A percentile compares a stretch with the other conserved stretches of the same genome.
These are phyloP conservation scores for Solanum gandarillasii DNA, from an alignment of 257 asterid species.

Conservation along the genomic window DNA sequence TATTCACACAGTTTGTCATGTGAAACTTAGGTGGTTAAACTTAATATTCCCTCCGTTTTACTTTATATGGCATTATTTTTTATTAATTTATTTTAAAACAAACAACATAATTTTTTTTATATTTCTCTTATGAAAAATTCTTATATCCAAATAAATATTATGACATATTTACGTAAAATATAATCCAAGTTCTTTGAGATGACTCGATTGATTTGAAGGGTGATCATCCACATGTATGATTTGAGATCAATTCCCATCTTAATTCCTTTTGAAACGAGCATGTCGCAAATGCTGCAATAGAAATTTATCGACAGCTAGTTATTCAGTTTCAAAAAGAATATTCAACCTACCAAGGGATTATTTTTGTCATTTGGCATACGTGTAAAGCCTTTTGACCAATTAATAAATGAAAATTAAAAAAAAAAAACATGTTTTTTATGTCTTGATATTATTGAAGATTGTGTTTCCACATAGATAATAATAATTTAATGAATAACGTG, in stretches of 20 bases:
- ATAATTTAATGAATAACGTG: not conserved
- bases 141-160: too few relatives aligned
- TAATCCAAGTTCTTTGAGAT: too few relatives aligned
- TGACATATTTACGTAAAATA: too few relatives aligned
- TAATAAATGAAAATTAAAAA: not conserved
- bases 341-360: not conserved
- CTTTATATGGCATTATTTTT: not conserved
- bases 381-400: not conserved
- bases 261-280: not conserved
- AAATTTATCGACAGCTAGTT: not conserved
- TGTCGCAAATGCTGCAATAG: too few relatives aligned
- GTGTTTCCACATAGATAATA: not conserved
- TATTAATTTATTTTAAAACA: not conserved
- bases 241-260: fast-evolving
- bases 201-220: fast-evolving
- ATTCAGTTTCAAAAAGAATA: too few relatives aligned
- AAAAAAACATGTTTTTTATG: not conserved
- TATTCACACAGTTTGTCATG: not conserved
- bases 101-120: not conserved
- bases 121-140: not conserved
- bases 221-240: too few relatives aligned
- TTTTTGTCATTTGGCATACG: not conserved
- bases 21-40: not conserved
- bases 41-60: not conserved
- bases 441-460: not conserved